Evolutionary conservation across 768 basidiomycete species (phyloP).

Genomic region (Sutorius australiensis): DNA sequence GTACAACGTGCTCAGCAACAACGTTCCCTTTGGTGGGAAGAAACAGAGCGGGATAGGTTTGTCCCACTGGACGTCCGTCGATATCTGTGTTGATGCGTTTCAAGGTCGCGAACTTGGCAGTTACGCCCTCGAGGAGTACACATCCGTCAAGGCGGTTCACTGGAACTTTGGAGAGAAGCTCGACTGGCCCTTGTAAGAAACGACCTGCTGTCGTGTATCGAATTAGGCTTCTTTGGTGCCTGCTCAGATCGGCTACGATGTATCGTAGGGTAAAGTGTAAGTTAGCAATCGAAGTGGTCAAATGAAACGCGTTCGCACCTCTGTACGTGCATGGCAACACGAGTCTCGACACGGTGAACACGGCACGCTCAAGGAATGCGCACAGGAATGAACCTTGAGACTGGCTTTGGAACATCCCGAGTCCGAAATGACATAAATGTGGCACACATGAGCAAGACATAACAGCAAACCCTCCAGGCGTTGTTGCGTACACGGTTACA

Average conservation of each 20-base stretch:
- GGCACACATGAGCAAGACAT: slow-evolving; percentile 22
- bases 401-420: not conserved
- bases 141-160: slow-evolving; percentile 76
- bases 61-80: not conserved
- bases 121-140: slow-evolving; percentile 82
- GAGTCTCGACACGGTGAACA: slow-evolving; percentile 1
- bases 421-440: slow-evolving; percentile 20
- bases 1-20: slow-evolving; percentile 78
- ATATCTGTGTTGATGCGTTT: slow-evolving; percentile 6
- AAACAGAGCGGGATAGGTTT: slow-evolving; percentile 86
- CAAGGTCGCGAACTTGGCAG: slow-evolving; percentile 84
- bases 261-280: slow-evolving; percentile 17
- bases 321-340: slow-evolving; percentile 1
- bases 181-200: slow-evolving; percentile 65
- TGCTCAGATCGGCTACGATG: not conserved
- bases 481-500: not conserved
- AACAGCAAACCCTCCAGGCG: slow-evolving; percentile 6
- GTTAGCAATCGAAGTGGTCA: slow-evolving; percentile 7
- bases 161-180: slow-evolving; percentile 85
- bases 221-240: not conserved
- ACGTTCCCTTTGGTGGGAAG: slow-evolving; percentile 94
- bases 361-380: not conserved
- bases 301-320: slow-evolving; percentile 13
- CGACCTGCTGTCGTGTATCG: not conserved
- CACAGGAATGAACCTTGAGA: slow-evolving; percentile 13